Base-by-base conservation (phyloP, 176 grass and related monocot species). In the Miscanthus lutarioriparius region DNA sequence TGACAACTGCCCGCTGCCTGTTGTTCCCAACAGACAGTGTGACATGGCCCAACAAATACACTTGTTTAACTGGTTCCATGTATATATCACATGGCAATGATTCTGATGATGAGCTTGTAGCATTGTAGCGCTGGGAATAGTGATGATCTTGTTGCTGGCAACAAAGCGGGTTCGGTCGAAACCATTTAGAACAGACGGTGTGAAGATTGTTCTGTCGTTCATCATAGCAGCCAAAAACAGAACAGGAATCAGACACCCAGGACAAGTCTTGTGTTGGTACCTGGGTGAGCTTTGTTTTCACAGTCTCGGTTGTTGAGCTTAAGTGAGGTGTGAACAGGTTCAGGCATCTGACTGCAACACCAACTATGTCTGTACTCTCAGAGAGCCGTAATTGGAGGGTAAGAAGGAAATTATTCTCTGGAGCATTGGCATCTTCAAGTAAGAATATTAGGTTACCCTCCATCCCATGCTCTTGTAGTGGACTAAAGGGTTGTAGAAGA, bases 351-450 rank as follows among this genome's bases (percentile, higher is more conserved):
- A 83, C 13, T 2, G 14, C n/a, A 63, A 61, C 54, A 5, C 36
- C 80, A 72, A 43, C 15, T 43, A 82, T 72, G 67, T 82, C 35
- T 0, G 5, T 82, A 17, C 81, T 83, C 54, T 63, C 81, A 0
- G 70, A 47, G 4, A 83, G 26, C 7, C 58, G 27, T 16, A 83
- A 19, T 16, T 16, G 7, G 15, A 74, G 44, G 15, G 7, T 0
- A 20, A 74, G 72, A 32, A 51, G 1, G 4, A 74, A 74, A 33
- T 74, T 33, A 7, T 48, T 35, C 12, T 64, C 38, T 0, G 53
- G 70, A 0, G 26, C 38, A 10, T 6, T 33, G 20, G 1, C 11
- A 33, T 74, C 80, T 11, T 74, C 26, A 19, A 49, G 19, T 45
- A 73, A 14, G 7, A 83, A 74, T 8, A 36, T 5, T 1, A 83